phyloP scores from a whole-genome alignment of 176 grass and related monocot species.

The Phragmites australis region DNA sequence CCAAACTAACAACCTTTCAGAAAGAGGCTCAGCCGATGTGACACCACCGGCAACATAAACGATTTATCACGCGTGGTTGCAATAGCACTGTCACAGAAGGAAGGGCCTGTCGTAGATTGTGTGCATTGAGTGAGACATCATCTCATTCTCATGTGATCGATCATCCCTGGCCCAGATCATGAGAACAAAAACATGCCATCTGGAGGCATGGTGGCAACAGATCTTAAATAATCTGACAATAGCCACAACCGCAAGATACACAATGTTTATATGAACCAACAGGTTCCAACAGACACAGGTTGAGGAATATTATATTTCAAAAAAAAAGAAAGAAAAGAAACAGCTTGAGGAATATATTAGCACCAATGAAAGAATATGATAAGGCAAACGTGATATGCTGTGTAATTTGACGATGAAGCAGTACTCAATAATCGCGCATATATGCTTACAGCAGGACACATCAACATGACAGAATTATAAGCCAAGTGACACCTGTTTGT shows the following conservation, averaged over 20 bases:
- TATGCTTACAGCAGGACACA: not conserved
- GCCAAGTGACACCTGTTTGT: not conserved
- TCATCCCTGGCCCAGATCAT: not conserved
- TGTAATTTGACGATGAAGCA: not conserved
- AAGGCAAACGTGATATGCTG: not conserved
- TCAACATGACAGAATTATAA: conserved; percentile 9
- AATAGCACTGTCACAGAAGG: not conserved
- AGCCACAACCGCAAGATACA: not conserved
- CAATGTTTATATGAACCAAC: not conserved
- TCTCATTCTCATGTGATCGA: not conserved
- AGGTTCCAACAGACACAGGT: not conserved
- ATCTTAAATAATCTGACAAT: not conserved
- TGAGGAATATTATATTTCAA: not conserved
- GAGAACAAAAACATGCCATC: not conserved
- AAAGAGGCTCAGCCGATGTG: not conserved
- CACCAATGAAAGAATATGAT: not conserved
- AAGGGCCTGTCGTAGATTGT: not conserved
- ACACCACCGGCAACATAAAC: conserved; percentile 6
- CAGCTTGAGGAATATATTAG: not conserved
- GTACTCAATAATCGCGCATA: not conserved
- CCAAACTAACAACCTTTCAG: not conserved
- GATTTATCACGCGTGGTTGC: conserved; percentile 9
- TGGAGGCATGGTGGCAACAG: not conserved
- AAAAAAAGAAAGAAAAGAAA: not conserved
- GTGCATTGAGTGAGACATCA: not conserved